Evolutionary conservation across 768 basidiomycete species (phyloP), one percentile per base, ranked within the genome.

Genomic region (Boletus rubropictus): DNA sequence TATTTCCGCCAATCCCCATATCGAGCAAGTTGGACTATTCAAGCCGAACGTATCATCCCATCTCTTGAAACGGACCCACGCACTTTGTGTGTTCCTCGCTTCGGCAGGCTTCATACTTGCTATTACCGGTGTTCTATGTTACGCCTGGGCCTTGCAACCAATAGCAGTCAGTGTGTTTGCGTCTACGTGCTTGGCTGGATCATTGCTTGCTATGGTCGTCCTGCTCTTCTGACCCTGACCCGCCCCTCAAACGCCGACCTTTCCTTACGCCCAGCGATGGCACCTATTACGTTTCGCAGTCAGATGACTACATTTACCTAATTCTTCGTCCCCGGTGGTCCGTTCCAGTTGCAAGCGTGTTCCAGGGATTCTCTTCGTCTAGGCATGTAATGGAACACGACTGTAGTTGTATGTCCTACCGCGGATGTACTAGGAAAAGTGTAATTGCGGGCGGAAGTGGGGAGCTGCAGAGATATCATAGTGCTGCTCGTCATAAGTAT

Each of bases 21-120:
- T 82, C 7, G 76, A 76, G 40, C 73, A 73, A 50, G 72, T 78
- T 18, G 77, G 77, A 8, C 72, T 68, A 5, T 77, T 79, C 59
- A 60, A 58, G 50, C 24, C 56, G 21, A 68, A 21, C 65, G 75
- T 41, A 67, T 67, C 64, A 9, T 58, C 56, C 8, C 72, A 76
- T 50, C 61, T 82, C 21, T 68, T 82, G 29, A 71, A 69, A 42
- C 70, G 74, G 17, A 73, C 69, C 27, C 79, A 81, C 45, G 50
- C 67, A 21, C 60, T 81, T 5, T 79, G 76, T 51, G 73, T 81
- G 43, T 50, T 62, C 47, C 57, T 78, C 6, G 66, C 80, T 11
- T 62, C 67, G 7, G 32, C 68, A 25, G 80, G 80, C 18, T 82
- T 82, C 54, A 53, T 68, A 10, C 65, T 82, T 15, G 75, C 74